Evolutionary conservation across 345 rosid genomes (phyloP).

Genomic region (Linum lewisii): DNA sequence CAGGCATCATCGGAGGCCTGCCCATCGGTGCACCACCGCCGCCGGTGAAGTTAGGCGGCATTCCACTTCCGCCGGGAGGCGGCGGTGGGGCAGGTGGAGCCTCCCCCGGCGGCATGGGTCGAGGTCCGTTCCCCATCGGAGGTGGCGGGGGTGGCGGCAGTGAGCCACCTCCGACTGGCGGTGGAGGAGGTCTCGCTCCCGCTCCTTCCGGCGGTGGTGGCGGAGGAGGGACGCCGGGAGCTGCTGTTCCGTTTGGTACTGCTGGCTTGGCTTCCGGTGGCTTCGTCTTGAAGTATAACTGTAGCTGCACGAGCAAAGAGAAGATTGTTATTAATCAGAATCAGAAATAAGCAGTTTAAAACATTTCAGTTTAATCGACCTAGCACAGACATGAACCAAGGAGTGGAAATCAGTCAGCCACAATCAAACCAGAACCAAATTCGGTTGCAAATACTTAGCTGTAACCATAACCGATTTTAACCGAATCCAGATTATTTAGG

Average conservation of each 20-base stretch:
- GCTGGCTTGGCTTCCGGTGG: slow-evolving; percentile 75
- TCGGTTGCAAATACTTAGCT: no score
- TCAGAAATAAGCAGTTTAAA: no score
- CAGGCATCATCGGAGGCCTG: slow-evolving; percentile 37
- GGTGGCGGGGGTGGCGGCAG: slow-evolving; percentile 67
- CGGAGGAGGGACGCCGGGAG: slow-evolving; percentile 55
- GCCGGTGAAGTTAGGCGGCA: slow-evolving; percentile 54
- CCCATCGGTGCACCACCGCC: slow-evolving; percentile 35
- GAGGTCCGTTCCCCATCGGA: slow-evolving; percentile 61
- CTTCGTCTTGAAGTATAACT: slow-evolving; percentile 75
- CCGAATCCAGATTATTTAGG: no score
- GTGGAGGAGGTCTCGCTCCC: slow-evolving; percentile 46
- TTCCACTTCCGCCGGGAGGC: slow-evolving; percentile 62
- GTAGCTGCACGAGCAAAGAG: slow-evolving; percentile 44
- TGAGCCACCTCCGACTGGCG: slow-evolving; percentile 40
- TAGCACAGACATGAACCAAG: no score
- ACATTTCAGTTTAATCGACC: no score
- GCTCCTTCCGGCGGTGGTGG: slow-evolving; percentile 66
- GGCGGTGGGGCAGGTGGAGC: slow-evolving; percentile 60
- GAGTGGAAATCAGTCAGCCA: no score
- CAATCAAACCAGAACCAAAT: no score
- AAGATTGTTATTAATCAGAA: background rate
- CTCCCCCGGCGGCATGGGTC: slow-evolving; percentile 64
- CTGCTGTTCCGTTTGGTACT: slow-evolving; percentile 41
- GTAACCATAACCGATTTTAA: no score